A percentile compares a stretch with the other conserved stretches of the same genome.
phyloP scores from a whole-genome alignment of 306 rosid genomes.

The Calophaca sinica region DNA sequence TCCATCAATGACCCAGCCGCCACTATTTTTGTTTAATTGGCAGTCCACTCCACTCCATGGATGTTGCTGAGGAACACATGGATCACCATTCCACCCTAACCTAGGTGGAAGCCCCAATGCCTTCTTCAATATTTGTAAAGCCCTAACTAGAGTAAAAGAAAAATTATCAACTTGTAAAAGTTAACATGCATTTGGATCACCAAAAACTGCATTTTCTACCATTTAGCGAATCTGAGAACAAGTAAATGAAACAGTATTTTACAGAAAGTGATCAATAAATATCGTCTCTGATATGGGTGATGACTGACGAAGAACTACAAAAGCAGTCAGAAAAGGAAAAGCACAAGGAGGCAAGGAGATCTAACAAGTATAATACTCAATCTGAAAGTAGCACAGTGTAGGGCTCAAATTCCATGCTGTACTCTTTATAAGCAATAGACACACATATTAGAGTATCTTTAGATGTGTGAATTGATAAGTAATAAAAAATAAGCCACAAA shows the following conservation, averaged over 20 bases:
- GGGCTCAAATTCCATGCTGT: conserved; percentile 20
- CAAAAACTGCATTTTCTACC: neutral
- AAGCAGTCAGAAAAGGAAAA: conserved; percentile 16
- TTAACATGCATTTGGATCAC: conserved; percentile 22
- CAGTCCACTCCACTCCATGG: conserved; percentile 94
- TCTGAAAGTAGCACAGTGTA: conserved; percentile 12
- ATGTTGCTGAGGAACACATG: conserved; percentile 93
- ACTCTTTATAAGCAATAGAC: neutral
- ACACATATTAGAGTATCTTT: conserved; percentile 21
- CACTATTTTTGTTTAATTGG: conserved; percentile 60
- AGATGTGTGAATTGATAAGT: conserved; percentile 2
- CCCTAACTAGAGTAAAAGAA: conserved; percentile 65
- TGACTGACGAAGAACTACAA: conserved; percentile 9
- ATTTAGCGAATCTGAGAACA: conserved; percentile 22
- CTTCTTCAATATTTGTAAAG: conserved; percentile 70
- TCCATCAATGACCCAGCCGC: conserved; percentile 89
- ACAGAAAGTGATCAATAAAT: conserved; percentile 26
- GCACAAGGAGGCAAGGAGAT: conserved; percentile 1
- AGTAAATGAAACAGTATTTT: conserved; percentile 15
- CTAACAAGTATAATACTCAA: conserved; percentile 33
- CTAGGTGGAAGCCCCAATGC: conserved; percentile 86
- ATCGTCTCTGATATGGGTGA: neutral
- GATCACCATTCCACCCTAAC: conserved; percentile 98
- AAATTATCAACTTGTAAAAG: conserved; percentile 33
- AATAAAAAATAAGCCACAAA: neutral